Conservation (phyloP, 2,329 filamentous ascomycete genomes). For the Blastomyces emzantsi region DNA sequence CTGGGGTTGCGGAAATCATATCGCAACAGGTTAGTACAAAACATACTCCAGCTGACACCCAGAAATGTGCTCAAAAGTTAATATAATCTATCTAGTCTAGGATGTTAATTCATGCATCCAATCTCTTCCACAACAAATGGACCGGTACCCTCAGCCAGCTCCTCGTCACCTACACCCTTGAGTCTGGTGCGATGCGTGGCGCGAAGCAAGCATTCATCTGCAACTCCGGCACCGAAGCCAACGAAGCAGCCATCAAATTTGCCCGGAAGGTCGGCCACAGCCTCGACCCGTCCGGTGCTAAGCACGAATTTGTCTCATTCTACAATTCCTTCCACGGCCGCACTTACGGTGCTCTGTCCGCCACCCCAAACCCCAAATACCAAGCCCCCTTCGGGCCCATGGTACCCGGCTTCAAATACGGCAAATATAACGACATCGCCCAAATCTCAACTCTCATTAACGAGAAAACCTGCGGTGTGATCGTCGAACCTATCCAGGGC, state of each 20-base stretch:
- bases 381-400: constrained; percentile 92
- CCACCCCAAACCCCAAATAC: constrained; percentile 96
- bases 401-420: constrained; percentile 86
- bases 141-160: constrained; percentile 80
- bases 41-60: constrained; percentile 1
- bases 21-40: constrained; percentile 56
- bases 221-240: constrained; percentile 95
- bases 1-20: constrained; percentile 64
- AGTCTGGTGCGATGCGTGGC: constrained; percentile 72
- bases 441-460: constrained; percentile 67
- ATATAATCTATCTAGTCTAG: constrained; percentile 42
- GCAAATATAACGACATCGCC: constrained; percentile 71
- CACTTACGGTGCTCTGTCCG: constrained; percentile 91
- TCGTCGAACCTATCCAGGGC: constrained; percentile 94
- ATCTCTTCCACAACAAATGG: constrained; percentile 96
- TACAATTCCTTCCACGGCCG: constrained; percentile 88
- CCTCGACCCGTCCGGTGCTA: constrained; percentile 59
- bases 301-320: constrained; percentile 85
- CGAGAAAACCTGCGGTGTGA: constrained; percentile 81
- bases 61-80: not conserved
- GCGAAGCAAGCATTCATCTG: constrained; percentile 79
- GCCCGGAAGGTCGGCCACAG: constrained; percentile 81
- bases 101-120: constrained; percentile 82
- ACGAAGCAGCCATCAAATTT: constrained; percentile 97
- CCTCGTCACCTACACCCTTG: constrained; percentile 69